Conservation (phyloP, 352 stramenopile genomes). For the Phytopythium aichiense region DNA sequence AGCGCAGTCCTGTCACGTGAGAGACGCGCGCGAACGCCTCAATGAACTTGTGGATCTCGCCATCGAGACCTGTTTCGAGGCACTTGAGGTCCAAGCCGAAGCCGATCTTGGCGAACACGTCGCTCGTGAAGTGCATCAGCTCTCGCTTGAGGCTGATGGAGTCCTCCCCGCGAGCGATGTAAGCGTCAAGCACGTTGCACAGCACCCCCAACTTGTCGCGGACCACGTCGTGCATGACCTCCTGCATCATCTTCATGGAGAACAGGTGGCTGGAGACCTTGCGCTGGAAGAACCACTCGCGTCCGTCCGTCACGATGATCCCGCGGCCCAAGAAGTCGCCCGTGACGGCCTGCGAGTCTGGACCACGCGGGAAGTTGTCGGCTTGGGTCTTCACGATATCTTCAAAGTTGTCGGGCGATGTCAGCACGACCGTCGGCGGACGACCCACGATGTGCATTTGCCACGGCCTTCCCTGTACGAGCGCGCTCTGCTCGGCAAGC, state of each 20-base stretch:
- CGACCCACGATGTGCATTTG: slow-evolving; percentile 27
- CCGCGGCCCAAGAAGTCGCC: slow-evolving; percentile 59
- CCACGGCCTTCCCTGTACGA: slow-evolving; percentile 26
- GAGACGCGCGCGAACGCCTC: slow-evolving; percentile 37
- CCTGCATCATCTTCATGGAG: slow-evolving; percentile 44
- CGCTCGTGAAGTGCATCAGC: slow-evolving; percentile 52
- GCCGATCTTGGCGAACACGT: slow-evolving; percentile 56
- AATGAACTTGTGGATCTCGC: slow-evolving; percentile 39
- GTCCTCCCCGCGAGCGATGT: slow-evolving; percentile 10
- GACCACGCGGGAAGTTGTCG: slow-evolving; percentile 61
- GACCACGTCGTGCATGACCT: slow-evolving; percentile 37
- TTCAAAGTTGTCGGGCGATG: slow-evolving; percentile 29
- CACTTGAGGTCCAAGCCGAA: slow-evolving; percentile 43
- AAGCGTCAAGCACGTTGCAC: slow-evolving; percentile 18
- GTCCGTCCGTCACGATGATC: slow-evolving; percentile 32
- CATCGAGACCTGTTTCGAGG: slow-evolving; percentile 18
- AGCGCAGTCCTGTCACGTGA: slow-evolving; percentile 26
- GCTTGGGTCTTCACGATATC: slow-evolving; percentile 56
- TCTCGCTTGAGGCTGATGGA: slow-evolving; percentile 38
- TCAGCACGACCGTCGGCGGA: slow-evolving; percentile 34
- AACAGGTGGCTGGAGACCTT: slow-evolving; percentile 87
- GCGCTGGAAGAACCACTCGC: slow-evolving; percentile 55
- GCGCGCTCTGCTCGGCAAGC: slow-evolving; percentile 36
- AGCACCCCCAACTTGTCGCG: slow-evolving; percentile 25
- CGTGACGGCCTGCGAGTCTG: slow-evolving; percentile 24